Evolutionary conservation across 306 rosid species (phyloP).

Genomic region (Dryas drummondii): DNA sequence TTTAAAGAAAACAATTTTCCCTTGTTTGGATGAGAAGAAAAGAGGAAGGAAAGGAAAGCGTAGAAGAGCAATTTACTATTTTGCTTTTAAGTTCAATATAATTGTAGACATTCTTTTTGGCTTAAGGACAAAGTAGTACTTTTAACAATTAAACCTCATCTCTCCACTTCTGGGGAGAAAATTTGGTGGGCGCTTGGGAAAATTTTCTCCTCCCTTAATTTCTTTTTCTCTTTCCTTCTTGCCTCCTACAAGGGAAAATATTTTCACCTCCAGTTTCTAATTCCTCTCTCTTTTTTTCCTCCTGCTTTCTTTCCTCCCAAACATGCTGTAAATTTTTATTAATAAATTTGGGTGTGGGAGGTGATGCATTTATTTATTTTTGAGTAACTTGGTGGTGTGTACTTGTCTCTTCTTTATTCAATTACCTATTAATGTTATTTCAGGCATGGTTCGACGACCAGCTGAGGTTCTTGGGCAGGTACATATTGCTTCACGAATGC

Average conservation of each 20-base stretch:
- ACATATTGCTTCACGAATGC: constrained; percentile 80
- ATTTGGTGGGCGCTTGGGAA: not conserved
- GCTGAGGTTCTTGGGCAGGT: constrained; percentile 99
- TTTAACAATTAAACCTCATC: not conserved
- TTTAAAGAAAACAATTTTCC: not conserved
- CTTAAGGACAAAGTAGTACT: not conserved
- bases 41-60: not conserved
- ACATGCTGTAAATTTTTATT: not conserved
- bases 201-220: not conserved
- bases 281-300: constrained; percentile 4
- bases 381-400: constrained; percentile 11
- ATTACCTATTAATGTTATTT: constrained; percentile 31
- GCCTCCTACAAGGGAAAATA: not conserved
- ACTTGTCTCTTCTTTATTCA: constrained; percentile 27
- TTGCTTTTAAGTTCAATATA: not conserved
- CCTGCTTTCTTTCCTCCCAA: not conserved
- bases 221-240: not conserved
- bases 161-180: not conserved
- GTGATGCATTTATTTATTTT: not conserved
- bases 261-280: not conserved
- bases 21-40: not conserved
- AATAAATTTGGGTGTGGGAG: not conserved
- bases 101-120: not conserved
- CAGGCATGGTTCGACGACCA: constrained; percentile 87
- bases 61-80: not conserved